Evolutionary conservation across 129 eudicot genomes (phyloP).

Genomic region (Dittrichia graveolens): DNA sequence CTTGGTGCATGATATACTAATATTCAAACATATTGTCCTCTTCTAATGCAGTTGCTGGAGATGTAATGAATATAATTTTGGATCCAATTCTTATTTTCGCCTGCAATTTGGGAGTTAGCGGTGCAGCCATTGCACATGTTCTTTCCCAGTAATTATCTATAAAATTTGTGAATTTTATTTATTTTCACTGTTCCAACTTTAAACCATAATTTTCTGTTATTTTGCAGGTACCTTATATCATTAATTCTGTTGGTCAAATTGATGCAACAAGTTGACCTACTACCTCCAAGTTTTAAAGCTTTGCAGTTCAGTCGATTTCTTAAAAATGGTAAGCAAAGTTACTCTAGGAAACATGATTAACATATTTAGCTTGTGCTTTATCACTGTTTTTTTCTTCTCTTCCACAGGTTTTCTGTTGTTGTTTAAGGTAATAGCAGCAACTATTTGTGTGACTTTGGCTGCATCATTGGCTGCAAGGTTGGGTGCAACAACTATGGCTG

Average conservation of each 20-base stretch:
- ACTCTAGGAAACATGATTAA: background rate
- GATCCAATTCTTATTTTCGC: slow-evolving; percentile 82
- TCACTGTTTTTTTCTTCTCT: background rate
- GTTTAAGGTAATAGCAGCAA: slow-evolving; percentile 77
- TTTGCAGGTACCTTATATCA: slow-evolving; percentile 34
- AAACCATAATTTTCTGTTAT: background rate
- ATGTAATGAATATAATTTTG: slow-evolving; percentile 61
- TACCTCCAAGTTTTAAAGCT: slow-evolving; percentile 66
- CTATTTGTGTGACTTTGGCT: slow-evolving; percentile 78
- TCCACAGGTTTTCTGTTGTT: slow-evolving; percentile 57
- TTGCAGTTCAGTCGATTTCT: slow-evolving; percentile 77
- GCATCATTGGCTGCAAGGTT: slow-evolving; percentile 83
- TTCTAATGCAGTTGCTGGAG: slow-evolving; percentile 63
- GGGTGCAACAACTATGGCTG: slow-evolving; percentile 82
- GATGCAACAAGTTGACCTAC: slow-evolving; percentile 65
- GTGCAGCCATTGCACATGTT: slow-evolving; percentile 97
- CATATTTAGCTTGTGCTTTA: slow-evolving; percentile 3
- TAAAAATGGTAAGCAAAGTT: slow-evolving; percentile 54
- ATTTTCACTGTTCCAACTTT: background rate
- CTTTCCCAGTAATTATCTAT: slow-evolving; percentile 65
- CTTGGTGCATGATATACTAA: background rate
- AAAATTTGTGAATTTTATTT: background rate
- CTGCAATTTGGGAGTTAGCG: slow-evolving; percentile 71
- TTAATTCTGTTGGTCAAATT: slow-evolving; percentile 59
- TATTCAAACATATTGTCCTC: background rate